phyloP scores from a whole-genome alignment of 1,139 yeast genomes.

The Blastobotrys arbuscula region DNA sequence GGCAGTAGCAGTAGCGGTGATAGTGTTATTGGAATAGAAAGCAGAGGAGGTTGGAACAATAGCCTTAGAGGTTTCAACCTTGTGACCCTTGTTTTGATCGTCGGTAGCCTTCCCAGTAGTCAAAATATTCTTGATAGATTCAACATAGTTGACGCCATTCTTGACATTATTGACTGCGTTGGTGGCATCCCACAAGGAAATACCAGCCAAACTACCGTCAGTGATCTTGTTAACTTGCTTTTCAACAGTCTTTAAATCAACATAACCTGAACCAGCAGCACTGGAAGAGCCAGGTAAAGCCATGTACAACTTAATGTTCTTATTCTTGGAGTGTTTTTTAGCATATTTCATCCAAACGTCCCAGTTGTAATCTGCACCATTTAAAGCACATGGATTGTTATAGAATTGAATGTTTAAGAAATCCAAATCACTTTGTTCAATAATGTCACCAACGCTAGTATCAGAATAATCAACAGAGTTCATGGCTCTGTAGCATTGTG shows the following conservation, averaged over 20 bases:
- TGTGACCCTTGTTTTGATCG: slow-evolving; percentile 9
- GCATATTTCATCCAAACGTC: slow-evolving; percentile 79
- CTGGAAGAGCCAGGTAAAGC: slow-evolving; percentile 55
- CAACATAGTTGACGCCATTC: slow-evolving; percentile 39
- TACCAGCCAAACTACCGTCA: slow-evolving; percentile 65
- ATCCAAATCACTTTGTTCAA: slow-evolving; percentile 61
- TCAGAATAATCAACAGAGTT: slow-evolving; percentile 42
- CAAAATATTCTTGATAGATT: slow-evolving; percentile 40
- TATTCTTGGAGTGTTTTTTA: slow-evolving; percentile 48
- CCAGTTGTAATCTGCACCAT: slow-evolving; percentile 58
- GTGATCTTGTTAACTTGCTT: slow-evolving; percentile 33
- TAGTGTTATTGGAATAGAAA: not conserved
- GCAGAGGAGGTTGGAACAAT: slow-evolving; percentile 12
- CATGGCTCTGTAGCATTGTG: slow-evolving; percentile 56
- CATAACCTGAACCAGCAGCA: slow-evolving; percentile 70
- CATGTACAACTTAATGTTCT: slow-evolving; percentile 39
- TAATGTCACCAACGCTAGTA: slow-evolving; percentile 65
- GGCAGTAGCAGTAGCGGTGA: slow-evolving; percentile 9
- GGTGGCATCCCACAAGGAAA: slow-evolving; percentile 90
- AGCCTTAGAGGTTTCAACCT: not conserved
- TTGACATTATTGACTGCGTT: slow-evolving; percentile 55
- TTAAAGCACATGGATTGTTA: slow-evolving; percentile 66
- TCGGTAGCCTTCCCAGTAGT: slow-evolving; percentile 9
- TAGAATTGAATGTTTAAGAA: slow-evolving; percentile 90
- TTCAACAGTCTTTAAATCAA: slow-evolving; percentile 24